These are phyloP conservation scores for Solanum rostratum DNA, from an alignment of 257 asterid genomes.

Conservation along the genomic window DNA sequence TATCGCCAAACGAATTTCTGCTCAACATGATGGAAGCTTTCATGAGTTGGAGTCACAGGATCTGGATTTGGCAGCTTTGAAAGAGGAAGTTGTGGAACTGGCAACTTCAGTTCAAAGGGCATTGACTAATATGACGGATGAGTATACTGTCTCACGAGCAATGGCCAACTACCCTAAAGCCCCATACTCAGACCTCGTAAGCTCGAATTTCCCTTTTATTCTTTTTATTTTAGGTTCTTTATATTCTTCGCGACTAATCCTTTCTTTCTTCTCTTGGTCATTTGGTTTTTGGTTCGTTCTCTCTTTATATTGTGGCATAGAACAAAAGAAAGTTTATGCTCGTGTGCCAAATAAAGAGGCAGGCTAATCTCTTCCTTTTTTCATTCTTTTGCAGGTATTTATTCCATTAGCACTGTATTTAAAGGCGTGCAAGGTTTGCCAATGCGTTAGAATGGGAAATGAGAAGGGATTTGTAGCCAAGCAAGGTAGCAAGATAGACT, in stretches of 20 bases:
- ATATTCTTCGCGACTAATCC: not conserved
- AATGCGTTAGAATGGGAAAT: constrained; percentile 43
- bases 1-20: constrained; percentile 44
- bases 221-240: not conserved
- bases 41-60: constrained; percentile 36
- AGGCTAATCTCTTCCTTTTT: not conserved
- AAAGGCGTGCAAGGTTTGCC: constrained; percentile 57
- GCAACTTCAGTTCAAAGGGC: constrained; percentile 49
- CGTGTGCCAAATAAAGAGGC: not conserved
- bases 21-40: constrained; percentile 40
- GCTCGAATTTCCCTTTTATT: constrained; percentile 1
- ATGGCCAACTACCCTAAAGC: constrained; percentile 83
- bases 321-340: not conserved
- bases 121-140: constrained; percentile 51
- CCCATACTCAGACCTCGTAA: constrained; percentile 70
- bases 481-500: constrained; percentile 53
- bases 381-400: constrained; percentile 44
- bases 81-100: constrained; percentile 37
- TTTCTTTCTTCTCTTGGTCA: not conserved
- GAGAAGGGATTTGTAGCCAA: constrained; percentile 47
- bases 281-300: not conserved
- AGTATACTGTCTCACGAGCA: constrained; percentile 61
- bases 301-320: not conserved
- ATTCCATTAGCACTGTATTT: constrained; percentile 39
- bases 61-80: constrained; percentile 21